phyloP scores from a whole-genome alignment of 129 eudicot genomes.

The Flaveria bidentis region DNA sequence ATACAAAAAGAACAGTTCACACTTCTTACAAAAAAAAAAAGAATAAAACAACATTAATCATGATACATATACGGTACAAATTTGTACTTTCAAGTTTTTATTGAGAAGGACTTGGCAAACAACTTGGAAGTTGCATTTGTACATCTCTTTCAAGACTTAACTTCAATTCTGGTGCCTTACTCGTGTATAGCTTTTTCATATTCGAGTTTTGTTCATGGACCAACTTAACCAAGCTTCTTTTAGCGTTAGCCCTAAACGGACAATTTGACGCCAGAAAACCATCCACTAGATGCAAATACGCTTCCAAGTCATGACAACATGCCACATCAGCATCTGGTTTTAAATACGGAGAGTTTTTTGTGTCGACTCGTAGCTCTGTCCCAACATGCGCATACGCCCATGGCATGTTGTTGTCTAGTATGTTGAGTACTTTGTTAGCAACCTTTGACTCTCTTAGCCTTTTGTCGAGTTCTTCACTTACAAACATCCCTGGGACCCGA shows the following conservation, averaged over 20 bases:
- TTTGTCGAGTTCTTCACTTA: constrained; percentile 75
- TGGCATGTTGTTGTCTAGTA: constrained; percentile 75
- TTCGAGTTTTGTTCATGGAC: constrained; percentile 72
- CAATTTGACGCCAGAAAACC: constrained; percentile 78
- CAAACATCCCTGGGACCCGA: constrained; percentile 90
- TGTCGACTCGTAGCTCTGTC: constrained; percentile 65
- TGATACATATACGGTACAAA: not conserved
- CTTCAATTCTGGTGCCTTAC: constrained; percentile 54
- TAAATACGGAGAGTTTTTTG: constrained; percentile 74
- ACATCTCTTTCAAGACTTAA: constrained; percentile 47
- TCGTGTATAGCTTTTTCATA: constrained; percentile 71
- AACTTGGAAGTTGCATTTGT: constrained; percentile 45
- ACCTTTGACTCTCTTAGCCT: constrained; percentile 47
- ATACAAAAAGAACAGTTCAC: constrained; percentile 14
- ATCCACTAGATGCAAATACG: constrained; percentile 86
- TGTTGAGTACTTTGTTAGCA: constrained; percentile 44
- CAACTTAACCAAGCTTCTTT: constrained; percentile 74
- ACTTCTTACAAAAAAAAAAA: constrained; percentile 10
- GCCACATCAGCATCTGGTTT: constrained; percentile 83
- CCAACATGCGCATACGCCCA: constrained; percentile 96
- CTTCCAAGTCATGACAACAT: constrained; percentile 95
- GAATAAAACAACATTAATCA: not conserved
- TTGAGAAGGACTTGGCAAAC: constrained; percentile 78
- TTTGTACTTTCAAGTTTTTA: not conserved
- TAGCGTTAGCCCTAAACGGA: constrained; percentile 83